Base-by-base conservation (phyloP, 1,139 yeast genomes). In the Geotrichum citri-aurantii region DNA sequence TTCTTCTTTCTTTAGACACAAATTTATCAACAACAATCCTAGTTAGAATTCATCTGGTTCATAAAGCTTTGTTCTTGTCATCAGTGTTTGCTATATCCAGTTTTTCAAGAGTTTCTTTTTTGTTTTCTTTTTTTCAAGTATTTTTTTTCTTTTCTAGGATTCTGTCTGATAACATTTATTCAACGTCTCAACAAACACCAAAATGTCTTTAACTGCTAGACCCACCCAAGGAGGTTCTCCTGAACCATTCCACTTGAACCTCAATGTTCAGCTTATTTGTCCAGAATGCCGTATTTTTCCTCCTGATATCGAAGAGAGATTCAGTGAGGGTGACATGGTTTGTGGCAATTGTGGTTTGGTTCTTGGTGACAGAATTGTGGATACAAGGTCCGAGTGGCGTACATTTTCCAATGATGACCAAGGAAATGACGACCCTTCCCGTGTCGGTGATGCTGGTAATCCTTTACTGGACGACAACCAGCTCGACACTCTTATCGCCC, bases 371-470 rank as follows among this genome's bases (percentile, higher is more conserved):
- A 79, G 95, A 64, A 86, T 93, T 57, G 96, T 93, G 44, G 99
- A 93, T 70, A 92, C 96, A 6, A 80, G 99, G 66, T 89, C 97
- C 1, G 99, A 93, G 78, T 93, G 99, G 99, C 88, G 99, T 78
- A 93, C 99, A 1, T 93, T 93, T 74, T 70, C 78, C 54, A 93
- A 93, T 71, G 99, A 93, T 72, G 99, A 93, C 72, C 97, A 92
- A 74, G 95, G 93, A 65, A 96, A 96, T 67, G 98, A 91, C 71
- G 99, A 93, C 73, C 99, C 99, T 3, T 86, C 95, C 66, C 98
- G 99, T 88, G 99, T 93, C 64, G 99, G 99, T 72, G 97, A 92
- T 70, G 97, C 98, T 2, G 87, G 95, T 17, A 92, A 92, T 71
- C 97, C 98, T 12, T 76, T 92, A 62, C 79, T 93, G 66, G 97